Conservation (phyloP, 2,329 filamentous ascomycete species). For the Ceratocystis variospora region DNA sequence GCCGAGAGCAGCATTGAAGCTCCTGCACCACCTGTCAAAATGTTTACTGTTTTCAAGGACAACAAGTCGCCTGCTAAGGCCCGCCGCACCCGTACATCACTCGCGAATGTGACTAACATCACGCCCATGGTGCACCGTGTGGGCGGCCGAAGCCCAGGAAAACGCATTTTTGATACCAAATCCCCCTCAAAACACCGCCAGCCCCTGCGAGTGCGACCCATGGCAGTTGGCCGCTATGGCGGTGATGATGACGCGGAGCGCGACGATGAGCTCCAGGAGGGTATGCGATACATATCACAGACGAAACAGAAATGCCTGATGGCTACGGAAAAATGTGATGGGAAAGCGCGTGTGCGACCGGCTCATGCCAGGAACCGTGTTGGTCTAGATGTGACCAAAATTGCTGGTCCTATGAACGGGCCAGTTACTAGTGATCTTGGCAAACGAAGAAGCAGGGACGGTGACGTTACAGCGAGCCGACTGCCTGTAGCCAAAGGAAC, state of each 20-base stretch:
- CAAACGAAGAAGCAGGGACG: background rate
- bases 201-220: conserved; percentile 5
- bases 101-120: conserved; percentile 11
- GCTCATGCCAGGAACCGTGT: background rate
- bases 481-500: background rate
- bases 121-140: conserved; percentile 5
- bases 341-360: conserved; percentile 6
- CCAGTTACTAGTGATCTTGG: too few species aligned
- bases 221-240: background rate
- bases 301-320: conserved; percentile 56
- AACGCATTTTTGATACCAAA: conserved; percentile 10
- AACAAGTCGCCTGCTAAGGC: conserved; percentile 32
- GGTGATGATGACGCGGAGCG: conserved; percentile 41
- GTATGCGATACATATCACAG: conserved; percentile 74
- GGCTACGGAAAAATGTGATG: conserved; percentile 25
- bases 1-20: conserved; percentile 30
- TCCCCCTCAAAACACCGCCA: conserved; percentile 16
- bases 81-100: conserved; percentile 21
- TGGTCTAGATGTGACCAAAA: background rate
- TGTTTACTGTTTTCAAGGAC: conserved; percentile 78
- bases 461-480: background rate
- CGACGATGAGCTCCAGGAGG: conserved; percentile 66
- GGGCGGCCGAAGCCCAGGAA: conserved; percentile 7
- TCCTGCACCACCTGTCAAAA: conserved; percentile 62
- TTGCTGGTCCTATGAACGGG: conserved; percentile 15